Base-by-base conservation (phyloP, 495 filamentous ascomycete genomes). In the Penicillium flavigenum region DNA sequence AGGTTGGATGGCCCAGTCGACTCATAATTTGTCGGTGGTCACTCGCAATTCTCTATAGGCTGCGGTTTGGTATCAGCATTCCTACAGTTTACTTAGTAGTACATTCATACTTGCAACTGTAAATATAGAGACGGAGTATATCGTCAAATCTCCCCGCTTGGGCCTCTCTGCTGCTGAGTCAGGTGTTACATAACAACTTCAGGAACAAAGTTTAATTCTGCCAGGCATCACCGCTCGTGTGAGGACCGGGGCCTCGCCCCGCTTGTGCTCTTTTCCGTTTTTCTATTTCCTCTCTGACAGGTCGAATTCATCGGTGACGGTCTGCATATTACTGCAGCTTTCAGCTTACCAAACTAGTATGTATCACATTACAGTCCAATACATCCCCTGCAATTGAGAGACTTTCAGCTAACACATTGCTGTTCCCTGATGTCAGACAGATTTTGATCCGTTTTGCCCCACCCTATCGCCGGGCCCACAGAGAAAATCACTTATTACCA, bases 401-500 rank as follows among this genome's bases (percentile, higher is more conserved):
- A 34, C 10, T 38, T 3, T 12, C n/a, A 52, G 27, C 49, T 39
- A 29, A 42, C 31, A 34, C 43, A 26, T 47, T 39, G n/a, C 22
- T 10, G 19, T 48, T 54, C 55, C 56, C 64, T 66, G 64, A 64
- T 67, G 66, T 69, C 64, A 65, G 55, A 58, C 64, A 64, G 44
- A 66, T 62, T 68, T 65, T 67, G 59, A 61, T 63, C 59, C 51
- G 46, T 41, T 26, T 56, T 50, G 64, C 66, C 66, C 64, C 66
- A 60, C 57, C 14, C 22, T 26, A 47, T 46, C 56, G 50, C 64
- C 64, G 64, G 66, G 66, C 62, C 66, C 66, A 67, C 66, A 64
- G 59, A 69, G 49, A 69, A 67, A 66, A 67, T 69, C 64, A 60
- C 64, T 58, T 59, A 69, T 59, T 62, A 53, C 58, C 63, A 63